Percentiles rank a stretch among this genome's conserved stretches.
Conservation (phyloP, 1,139 yeast species). For the Blastobotrys elegans region DNA sequence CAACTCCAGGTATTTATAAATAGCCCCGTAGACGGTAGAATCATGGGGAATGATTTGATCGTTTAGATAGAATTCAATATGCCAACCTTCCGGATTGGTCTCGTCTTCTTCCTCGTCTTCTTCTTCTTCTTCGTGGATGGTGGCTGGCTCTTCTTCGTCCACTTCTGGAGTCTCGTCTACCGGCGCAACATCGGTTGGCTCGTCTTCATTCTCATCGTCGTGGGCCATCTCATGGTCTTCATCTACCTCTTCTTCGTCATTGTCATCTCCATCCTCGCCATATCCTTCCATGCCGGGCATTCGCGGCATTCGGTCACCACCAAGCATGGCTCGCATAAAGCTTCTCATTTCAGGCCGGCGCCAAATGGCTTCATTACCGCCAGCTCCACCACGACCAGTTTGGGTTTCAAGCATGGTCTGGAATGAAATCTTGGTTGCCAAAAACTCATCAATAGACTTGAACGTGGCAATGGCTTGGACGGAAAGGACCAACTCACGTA, state of each 20-base stretch:
- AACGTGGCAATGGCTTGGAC: conserved; percentile 92
- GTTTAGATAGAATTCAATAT: conserved; percentile 57
- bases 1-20: conserved; percentile 49
- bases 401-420: conserved; percentile 1
- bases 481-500: conserved; percentile 39
- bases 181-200: conserved; percentile 4
- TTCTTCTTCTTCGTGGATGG: conserved; percentile 4
- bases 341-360: not conserved
- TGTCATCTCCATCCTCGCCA: conserved; percentile 15
- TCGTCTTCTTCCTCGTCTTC: conserved; percentile 15
- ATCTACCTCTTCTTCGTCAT: conserved; percentile 13
- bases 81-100: conserved; percentile 29
- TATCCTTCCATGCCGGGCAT: conserved; percentile 13
- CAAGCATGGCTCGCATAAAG: not conserved
- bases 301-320: not conserved
- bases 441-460: conserved; percentile 60
- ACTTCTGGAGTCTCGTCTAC: conserved; percentile 18
- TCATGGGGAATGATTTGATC: conserved; percentile 61
- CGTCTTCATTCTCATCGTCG: conserved; percentile 13
- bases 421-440: conserved; percentile 25
- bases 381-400: conserved; percentile 11
- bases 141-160: conserved; percentile 5
- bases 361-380: not conserved
- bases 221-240: conserved; percentile 9
- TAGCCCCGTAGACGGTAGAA: conserved; percentile 76